Evolutionary conservation across 2,329 filamentous ascomycete species (phyloP).

Genomic region (Bretziella fagacearum): DNA sequence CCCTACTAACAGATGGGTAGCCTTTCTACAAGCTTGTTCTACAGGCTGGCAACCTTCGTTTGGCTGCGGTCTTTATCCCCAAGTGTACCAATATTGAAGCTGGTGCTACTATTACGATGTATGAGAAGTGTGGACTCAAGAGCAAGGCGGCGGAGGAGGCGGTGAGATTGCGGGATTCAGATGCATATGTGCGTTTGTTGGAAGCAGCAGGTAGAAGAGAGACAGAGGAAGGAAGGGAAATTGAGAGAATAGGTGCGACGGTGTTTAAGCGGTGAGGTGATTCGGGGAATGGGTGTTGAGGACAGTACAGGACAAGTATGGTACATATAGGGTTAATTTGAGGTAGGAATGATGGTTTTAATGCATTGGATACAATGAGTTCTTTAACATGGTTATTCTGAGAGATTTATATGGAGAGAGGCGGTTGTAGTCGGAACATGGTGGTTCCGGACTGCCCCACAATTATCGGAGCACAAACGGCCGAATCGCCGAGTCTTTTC

Average conservation of each 20-base stretch:
- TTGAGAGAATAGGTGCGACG: conserved; percentile 58
- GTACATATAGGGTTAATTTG: too few species aligned
- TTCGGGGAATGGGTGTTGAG: background rate
- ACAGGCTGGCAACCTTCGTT: conserved; percentile 72
- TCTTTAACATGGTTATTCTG: too few species aligned
- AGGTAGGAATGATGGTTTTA: too few species aligned
- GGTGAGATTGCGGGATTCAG: conserved; percentile 60
- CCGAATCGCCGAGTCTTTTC: too few species aligned
- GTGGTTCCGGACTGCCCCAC: too few species aligned
- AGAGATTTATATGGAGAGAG: too few species aligned
- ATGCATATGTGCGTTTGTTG: conserved; percentile 55
- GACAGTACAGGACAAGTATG: too few species aligned
- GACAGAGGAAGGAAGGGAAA: conserved; percentile 52
- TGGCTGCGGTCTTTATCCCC: conserved; percentile 68
- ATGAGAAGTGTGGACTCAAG: conserved; percentile 84
- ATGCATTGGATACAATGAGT: too few species aligned
- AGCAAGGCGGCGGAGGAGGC: conserved; percentile 86
- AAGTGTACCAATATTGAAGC: conserved; percentile 62
- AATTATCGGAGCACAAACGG: too few species aligned
- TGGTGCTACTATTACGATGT: conserved; percentile 70
- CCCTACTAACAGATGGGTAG: conserved; percentile 24
- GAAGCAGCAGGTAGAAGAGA: conserved; percentile 54
- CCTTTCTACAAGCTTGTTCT: conserved; percentile 85
- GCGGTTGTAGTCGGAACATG: too few species aligned
- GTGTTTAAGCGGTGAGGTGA: conserved; percentile 30